Evolutionary conservation across 768 basidiomycete genomes (phyloP), one percentile per base, ranked within the genome.

Genomic region (Tricholoma hemisulphureum): DNA sequence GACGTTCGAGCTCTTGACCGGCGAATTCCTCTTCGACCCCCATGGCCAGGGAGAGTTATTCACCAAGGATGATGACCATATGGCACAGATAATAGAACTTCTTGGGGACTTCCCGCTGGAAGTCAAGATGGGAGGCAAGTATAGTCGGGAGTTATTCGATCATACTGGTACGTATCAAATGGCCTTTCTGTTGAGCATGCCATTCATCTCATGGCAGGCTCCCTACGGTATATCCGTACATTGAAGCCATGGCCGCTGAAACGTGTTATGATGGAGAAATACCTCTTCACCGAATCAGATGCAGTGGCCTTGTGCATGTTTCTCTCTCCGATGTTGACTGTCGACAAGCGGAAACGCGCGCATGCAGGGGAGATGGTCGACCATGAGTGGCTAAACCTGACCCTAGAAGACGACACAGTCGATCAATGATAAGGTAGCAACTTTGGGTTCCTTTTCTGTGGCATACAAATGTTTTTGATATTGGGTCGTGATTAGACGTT

Each of bases 11-110:
- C 80, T 97, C 60, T 75, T 95, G 59, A 95, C 93, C 1, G 91
- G 91, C 20, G 95, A 96, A 70, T 95, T 88, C 69, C 82, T 97
- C 39, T 96, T 97, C 69, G 94, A 96, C 68, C 92, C 92, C 14
- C 89, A 91, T 60, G 85, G 85, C 24, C 88, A 91, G 71, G 85
- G 85, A 23, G 86, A 88, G 62, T 73, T 90, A 46, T 95, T 93
- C 66, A 87, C 85, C 58, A 95, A 95, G 73, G 94, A 97, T 71
- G 94, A 95, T 67, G 96, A 98, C 70, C 95, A 97, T 65, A 85
- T 95, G 82, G 95, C 95, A 32, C 94, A 95, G 75, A 92, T 96
- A 60, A 88, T 95, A 56, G 95, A 97, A 76, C 78, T 97, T 9
- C 74, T 95, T 58, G 94, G 94, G 31, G 90, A 94, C 72, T 85